Percentiles rank a stretch among this genome's conserved stretches.
phyloP scores from a whole-genome alignment of 108 stramenopile genomes.

The Nitzschia putrida region DNA sequence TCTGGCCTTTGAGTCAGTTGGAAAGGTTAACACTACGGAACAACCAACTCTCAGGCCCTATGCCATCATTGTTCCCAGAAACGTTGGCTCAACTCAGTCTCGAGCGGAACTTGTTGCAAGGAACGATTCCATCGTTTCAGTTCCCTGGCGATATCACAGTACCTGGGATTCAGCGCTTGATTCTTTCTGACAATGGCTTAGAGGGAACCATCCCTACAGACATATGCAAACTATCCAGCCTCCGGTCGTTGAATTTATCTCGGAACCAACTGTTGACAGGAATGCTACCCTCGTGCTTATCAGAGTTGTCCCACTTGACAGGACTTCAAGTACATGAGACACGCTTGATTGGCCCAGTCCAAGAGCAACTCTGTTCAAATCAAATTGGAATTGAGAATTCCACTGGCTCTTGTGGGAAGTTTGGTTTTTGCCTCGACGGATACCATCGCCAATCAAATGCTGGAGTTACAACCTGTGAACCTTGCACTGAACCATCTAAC shows the following conservation, averaged over 20 bases:
- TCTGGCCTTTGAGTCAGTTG: background rate
- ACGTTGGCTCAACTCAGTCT: conserved; percentile 6
- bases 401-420: background rate
- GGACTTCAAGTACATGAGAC: conserved; percentile 2
- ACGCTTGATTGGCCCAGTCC: background rate
- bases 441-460: background rate
- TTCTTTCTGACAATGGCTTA: conserved; percentile 11
- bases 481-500: conserved; percentile 8
- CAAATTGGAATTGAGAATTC: background rate
- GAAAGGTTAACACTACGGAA: conserved; percentile 2
- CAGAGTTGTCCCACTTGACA: background rate
- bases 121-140: conserved; percentile 6
- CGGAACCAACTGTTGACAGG: conserved; percentile 5
- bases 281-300: conserved; percentile 9
- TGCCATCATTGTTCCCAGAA: conserved; percentile 3
- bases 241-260: conserved; percentile 18
- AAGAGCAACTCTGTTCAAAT: background rate
- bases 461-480: background rate
- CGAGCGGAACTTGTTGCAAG: conserved; percentile 6
- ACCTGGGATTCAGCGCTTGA: conserved; percentile 1
- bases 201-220: conserved; percentile 4
- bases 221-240: conserved; percentile 5
- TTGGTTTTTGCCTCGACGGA: conserved; percentile 3
- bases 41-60: conserved; percentile 6
- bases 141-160: background rate